Base-by-base conservation (phyloP, 1,139 yeast species). In the Candida gigantensis region DNA sequence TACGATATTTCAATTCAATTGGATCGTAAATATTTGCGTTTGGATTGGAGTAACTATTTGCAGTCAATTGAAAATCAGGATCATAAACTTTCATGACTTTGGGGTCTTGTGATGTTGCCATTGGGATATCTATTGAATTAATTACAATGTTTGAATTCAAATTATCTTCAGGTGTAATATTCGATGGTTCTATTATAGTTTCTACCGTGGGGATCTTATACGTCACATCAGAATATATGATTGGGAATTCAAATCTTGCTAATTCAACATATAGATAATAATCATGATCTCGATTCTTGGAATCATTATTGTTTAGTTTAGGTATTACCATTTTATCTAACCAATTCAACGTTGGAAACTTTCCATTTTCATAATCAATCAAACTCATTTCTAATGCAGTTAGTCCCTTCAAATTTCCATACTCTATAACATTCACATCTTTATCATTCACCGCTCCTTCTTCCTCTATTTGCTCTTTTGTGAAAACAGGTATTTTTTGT, bases 1-100 rank as follows among this genome's bases (percentile, higher is more conserved):
- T 79, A 46, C 95, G 79, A 54, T 84, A 88, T 55, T 92, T 94
- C 44, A 81, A 74, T 54, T 92, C 98, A 13, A 92, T 82, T 1
- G 96, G 96, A 50, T 89, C 95, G 30, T 64, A 50, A 35, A 32
- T 30, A 24, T 58, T 53, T 5, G 28, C 30, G 25, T 30, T 35
- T 3, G 36, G 28, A n/a, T 29, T 30, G 10, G 24, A 7, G 11
- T 26, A 21, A 26, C 24, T 29, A 16, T 34, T 34, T 23, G 40
- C 46, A 5, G 46, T 46, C 6, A 41, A 30, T 34, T 56, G 65
- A 53, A 59, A 64, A 44, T 70, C 74, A 0, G 74, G 73, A 45
- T 71, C 74, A 49, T 61, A 59, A 4, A 63, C 63, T 35, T 58
- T 62, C 23, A 53, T 32, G 3, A 36, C 16, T 30, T 26, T 19